Percentiles rank a stretch among this genome's conserved stretches.
Conservation (phyloP, 2,329 filamentous ascomycete genomes). For the Conoideocrella luteorostrata region DNA sequence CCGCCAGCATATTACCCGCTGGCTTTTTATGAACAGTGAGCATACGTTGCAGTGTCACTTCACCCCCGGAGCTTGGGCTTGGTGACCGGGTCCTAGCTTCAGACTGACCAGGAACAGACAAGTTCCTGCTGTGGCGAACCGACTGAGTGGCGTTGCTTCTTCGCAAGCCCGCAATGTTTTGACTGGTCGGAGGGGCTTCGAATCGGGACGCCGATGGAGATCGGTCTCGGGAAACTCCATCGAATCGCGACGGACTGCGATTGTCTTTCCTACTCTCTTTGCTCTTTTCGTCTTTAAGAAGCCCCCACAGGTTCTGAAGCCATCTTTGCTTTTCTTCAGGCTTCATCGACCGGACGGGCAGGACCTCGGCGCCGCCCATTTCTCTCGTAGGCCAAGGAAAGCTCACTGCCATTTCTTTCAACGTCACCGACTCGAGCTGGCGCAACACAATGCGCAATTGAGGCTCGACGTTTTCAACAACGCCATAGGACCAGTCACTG, state of each 20-base stretch:
- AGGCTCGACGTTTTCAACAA: slow-evolving; percentile 22
- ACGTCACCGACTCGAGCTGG: slow-evolving; percentile 22
- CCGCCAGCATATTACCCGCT: slow-evolving; percentile 11
- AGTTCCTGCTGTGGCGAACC: slow-evolving; percentile 10
- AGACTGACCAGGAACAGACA: slow-evolving; percentile 8
- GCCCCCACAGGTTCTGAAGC: slow-evolving; percentile 23
- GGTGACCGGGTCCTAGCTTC: slow-evolving; percentile 2
- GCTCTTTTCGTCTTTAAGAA: slow-evolving; percentile 18
- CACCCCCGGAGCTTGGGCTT: slow-evolving; percentile 6
- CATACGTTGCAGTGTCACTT: slow-evolving; percentile 11
- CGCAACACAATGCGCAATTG: slow-evolving; percentile 26
- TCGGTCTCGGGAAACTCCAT: slow-evolving; percentile 5
- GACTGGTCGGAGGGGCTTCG: slow-evolving; percentile 22
- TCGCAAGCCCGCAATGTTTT: slow-evolving; percentile 17
- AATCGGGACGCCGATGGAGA: slow-evolving; percentile 12
- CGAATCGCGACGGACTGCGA: slow-evolving; percentile 7
- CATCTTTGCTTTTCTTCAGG: slow-evolving; percentile 29
- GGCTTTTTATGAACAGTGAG: slow-evolving; percentile 14
- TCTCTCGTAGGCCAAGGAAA: slow-evolving; percentile 30
- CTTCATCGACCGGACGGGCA: slow-evolving; percentile 28
- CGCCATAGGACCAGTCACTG: slow-evolving; percentile 23
- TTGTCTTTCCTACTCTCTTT: slow-evolving; percentile 7
- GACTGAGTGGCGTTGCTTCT: slow-evolving; percentile 13
- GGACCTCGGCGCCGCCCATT: slow-evolving; percentile 28
- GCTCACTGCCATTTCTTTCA: slow-evolving; percentile 29